A percentile compares a stretch with the other conserved stretches of the same genome.
Evolutionary conservation across 805 yeast genomes (phyloP).

Genomic region (Peterozyma xylosa): DNA sequence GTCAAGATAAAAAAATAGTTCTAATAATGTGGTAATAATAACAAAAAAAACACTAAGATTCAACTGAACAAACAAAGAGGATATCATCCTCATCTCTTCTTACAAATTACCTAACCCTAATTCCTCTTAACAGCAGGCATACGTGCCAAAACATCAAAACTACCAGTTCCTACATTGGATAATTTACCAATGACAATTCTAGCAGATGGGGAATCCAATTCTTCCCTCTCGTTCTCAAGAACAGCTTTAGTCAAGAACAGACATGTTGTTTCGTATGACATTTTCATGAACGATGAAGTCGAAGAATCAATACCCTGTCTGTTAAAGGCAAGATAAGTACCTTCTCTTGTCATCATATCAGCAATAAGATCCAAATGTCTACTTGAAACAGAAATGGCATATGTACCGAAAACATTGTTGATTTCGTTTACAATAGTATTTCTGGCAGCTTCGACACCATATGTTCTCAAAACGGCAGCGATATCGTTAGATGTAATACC

Average conservation of each 20-base stretch:
- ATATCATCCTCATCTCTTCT: too few relatives aligned
- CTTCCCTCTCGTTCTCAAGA: slow-evolving; percentile 83
- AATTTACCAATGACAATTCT: slow-evolving; percentile 88
- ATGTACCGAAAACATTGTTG: slow-evolving; percentile 90
- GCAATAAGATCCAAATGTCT: slow-evolving; percentile 97
- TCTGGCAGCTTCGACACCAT: slow-evolving; percentile 99
- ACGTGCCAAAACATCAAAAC: slow-evolving; percentile 70
- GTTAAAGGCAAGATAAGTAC: slow-evolving; percentile 91
- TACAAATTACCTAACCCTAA: too few relatives aligned
- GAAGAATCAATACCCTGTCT: slow-evolving; percentile 97
- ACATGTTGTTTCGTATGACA: slow-evolving; percentile 98
- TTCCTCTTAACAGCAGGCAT: slow-evolving; percentile 24
- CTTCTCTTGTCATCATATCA: slow-evolving; percentile 99
- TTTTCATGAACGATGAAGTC: slow-evolving; percentile 94
- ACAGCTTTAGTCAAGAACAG: slow-evolving; percentile 96
- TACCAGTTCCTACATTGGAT: slow-evolving; percentile 91
- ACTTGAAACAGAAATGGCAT: slow-evolving; percentile 86
- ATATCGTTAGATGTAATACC: slow-evolving; percentile 89
- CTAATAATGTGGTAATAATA: too few relatives aligned
- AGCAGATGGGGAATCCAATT: slow-evolving; percentile 86
- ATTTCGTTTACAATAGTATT: slow-evolving; percentile 95
- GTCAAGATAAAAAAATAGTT: too few relatives aligned
- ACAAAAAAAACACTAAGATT: too few relatives aligned
- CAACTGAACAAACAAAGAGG: too few relatives aligned
- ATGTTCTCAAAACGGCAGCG: slow-evolving; percentile 79